A percentile compares a stretch with the other conserved stretches of the same genome.
Evolutionary conservation across 768 basidiomycete species (phyloP).

Genomic region (Sistotremastrum suecicum): DNA sequence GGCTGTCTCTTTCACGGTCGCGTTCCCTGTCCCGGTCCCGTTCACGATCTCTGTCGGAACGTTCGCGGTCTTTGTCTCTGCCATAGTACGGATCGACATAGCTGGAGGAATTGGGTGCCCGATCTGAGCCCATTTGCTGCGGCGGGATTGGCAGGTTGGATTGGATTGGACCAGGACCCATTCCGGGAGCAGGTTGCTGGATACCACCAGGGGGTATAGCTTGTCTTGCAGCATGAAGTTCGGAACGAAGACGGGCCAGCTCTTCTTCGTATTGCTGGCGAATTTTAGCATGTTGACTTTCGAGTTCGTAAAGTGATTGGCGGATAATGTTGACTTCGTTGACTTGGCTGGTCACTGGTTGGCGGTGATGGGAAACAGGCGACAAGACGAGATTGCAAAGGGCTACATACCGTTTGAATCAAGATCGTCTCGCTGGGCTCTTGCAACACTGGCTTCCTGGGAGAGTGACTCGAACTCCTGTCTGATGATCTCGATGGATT

Average conservation of each 20-base stretch:
- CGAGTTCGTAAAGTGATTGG: conserved; percentile 83
- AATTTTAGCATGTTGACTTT: conserved; percentile 75
- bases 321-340: conserved; percentile 85
- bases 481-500: conserved; percentile 68
- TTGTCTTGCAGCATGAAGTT: conserved; percentile 40
- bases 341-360: conserved; percentile 63
- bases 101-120: conserved; percentile 19
- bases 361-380: neutral
- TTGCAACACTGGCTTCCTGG: conserved; percentile 49
- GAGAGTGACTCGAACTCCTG: conserved; percentile 73
- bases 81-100: conserved; percentile 17
- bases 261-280: conserved; percentile 83
- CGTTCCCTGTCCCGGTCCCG: conserved; percentile 18
- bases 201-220: conserved; percentile 8
- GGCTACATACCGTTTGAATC: conserved; percentile 62
- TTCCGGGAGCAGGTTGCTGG: conserved; percentile 6
- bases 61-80: conserved; percentile 14
- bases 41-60: conserved; percentile 13
- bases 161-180: conserved; percentile 12
- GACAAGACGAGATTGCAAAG: neutral
- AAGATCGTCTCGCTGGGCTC: conserved; percentile 77
- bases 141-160: conserved; percentile 18
- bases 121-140: conserved; percentile 19
- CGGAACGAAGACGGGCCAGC: conserved; percentile 51
- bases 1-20: conserved; percentile 19